Conservation (phyloP, 257 asterid species). For the Parsonsia alboflavescens region DNA sequence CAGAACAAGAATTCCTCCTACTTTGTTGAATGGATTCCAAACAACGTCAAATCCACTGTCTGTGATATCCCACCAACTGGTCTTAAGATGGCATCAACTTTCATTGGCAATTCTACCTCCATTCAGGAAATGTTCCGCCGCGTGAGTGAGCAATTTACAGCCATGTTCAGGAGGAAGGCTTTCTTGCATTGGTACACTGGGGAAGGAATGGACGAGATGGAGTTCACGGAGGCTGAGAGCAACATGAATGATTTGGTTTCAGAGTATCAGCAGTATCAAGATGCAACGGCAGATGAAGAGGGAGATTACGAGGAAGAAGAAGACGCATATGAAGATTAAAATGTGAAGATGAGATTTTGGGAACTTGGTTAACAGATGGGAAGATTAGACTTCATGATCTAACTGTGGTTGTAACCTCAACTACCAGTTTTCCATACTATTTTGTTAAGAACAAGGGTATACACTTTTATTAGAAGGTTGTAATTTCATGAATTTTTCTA, state of each 20-base stretch:
- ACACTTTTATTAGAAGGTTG: slow-evolving; percentile 1
- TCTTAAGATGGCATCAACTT: slow-evolving; percentile 44
- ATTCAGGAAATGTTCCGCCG: slow-evolving; percentile 54
- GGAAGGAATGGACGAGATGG: slow-evolving; percentile 59
- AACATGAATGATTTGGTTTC: slow-evolving; percentile 52
- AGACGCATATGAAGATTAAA: slow-evolving; percentile 24
- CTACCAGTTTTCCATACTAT: slow-evolving; percentile 21
- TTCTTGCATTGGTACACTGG: slow-evolving; percentile 60
- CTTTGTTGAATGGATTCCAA: slow-evolving; percentile 50
- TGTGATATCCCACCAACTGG: slow-evolving; percentile 64
- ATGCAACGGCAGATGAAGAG: slow-evolving; percentile 48
- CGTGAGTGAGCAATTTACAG: slow-evolving; percentile 49
- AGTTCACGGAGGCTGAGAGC: slow-evolving; percentile 54
- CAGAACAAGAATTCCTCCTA: slow-evolving; percentile 49
- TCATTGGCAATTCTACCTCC: slow-evolving; percentile 46
- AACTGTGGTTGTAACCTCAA: slow-evolving; percentile 36
- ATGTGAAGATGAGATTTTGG: background rate
- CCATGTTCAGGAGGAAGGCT: slow-evolving; percentile 58
- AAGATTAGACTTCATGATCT: background rate
- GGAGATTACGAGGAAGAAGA: slow-evolving; percentile 37
- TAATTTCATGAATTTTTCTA: background rate
- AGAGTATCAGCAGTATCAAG: slow-evolving; percentile 53
- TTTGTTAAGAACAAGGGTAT: background rate
- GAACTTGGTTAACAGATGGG: slow-evolving; percentile 13
- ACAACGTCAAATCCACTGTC: slow-evolving; percentile 46